Evolutionary conservation across 2,329 filamentous ascomycete species (phyloP).

Genomic region (Penicillium sp.): DNA sequence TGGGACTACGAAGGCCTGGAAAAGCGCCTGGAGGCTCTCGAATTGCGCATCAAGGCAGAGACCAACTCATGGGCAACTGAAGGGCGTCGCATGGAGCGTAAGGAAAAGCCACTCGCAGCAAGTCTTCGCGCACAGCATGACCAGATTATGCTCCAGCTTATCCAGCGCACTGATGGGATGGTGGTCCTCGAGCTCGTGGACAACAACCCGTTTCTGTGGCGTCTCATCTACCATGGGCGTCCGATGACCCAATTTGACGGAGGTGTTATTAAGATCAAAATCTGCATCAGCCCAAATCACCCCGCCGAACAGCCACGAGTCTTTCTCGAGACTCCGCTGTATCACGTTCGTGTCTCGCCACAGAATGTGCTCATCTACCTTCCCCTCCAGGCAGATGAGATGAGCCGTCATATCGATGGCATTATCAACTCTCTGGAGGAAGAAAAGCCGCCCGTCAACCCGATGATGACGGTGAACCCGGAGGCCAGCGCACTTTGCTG

Average conservation of each 20-base stretch:
- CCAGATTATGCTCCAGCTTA: conserved; percentile 78
- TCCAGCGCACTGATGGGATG: conserved; percentile 70
- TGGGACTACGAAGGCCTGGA: conserved; percentile 82
- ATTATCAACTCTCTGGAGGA: conserved; percentile 86
- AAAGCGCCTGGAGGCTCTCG: conserved; percentile 71
- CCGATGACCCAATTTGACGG: conserved; percentile 94
- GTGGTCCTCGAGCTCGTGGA: conserved; percentile 78
- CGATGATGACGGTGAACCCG: conserved; percentile 81
- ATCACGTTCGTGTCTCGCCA: conserved; percentile 83
- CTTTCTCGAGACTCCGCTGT: conserved; percentile 78
- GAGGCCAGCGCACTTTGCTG: conserved; percentile 88
- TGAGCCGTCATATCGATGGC: conserved; percentile 81
- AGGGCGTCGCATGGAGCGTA: conserved; percentile 66
- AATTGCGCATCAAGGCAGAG: conserved; percentile 73
- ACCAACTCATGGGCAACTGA: conserved; percentile 72
- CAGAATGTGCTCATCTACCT: conserved; percentile 86
- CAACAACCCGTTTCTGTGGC: conserved; percentile 88
- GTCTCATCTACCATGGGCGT: conserved; percentile 84
- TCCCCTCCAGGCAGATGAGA: conserved; percentile 73
- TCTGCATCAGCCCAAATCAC: conserved; percentile 82
- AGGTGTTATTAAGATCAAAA: conserved; percentile 80
- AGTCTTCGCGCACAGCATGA: conserved; percentile 85
- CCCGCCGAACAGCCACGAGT: conserved; percentile 88
- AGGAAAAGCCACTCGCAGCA: conserved; percentile 76
- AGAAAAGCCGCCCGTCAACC: conserved; percentile 85